Conservation (phyloP, 2,329 filamentous ascomycete genomes). For the Pseudogymnoascus sp. region DNA sequence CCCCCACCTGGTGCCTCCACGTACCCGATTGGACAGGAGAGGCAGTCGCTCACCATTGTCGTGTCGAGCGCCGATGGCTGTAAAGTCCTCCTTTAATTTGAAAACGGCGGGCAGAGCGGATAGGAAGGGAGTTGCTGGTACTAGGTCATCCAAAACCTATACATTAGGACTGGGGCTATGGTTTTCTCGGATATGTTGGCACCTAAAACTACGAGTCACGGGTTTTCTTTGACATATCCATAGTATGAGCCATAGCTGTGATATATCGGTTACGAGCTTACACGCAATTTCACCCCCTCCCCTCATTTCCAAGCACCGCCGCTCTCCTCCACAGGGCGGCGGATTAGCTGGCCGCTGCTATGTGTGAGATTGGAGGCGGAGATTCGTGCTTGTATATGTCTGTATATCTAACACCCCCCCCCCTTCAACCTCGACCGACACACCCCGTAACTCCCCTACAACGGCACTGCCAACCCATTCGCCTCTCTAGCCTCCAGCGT, state of each 20-base stretch:
- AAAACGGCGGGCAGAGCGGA: background rate
- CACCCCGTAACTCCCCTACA: too few species aligned
- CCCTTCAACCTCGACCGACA: too few species aligned
- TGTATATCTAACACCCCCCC: too few species aligned
- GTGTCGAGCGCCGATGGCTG: constrained; percentile 10
- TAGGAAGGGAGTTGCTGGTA: background rate
- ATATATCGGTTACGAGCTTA: too few species aligned
- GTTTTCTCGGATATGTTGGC: constrained; percentile 51
- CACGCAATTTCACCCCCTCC: too few species aligned
- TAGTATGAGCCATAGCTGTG: too few species aligned
- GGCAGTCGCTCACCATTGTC: constrained; percentile 9
- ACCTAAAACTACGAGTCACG: constrained; percentile 62
- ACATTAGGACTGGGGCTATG: background rate
- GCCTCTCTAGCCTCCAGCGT: background rate
- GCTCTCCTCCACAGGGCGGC: too few species aligned
- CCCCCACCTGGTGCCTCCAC: constrained; percentile 6
- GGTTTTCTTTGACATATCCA: constrained; percentile 34
- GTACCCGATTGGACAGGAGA: constrained; percentile 10
- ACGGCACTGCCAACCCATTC: too few species aligned
- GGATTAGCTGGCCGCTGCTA: too few species aligned
- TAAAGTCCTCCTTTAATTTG: background rate
- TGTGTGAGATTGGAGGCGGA: too few species aligned
- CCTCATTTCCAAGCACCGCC: too few species aligned
- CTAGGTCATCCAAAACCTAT: background rate
- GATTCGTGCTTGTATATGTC: too few species aligned